These are phyloP conservation scores for Crithidia brevicula DNA, from an alignment of 208 protist species.

Conservation along the genomic window DNA sequence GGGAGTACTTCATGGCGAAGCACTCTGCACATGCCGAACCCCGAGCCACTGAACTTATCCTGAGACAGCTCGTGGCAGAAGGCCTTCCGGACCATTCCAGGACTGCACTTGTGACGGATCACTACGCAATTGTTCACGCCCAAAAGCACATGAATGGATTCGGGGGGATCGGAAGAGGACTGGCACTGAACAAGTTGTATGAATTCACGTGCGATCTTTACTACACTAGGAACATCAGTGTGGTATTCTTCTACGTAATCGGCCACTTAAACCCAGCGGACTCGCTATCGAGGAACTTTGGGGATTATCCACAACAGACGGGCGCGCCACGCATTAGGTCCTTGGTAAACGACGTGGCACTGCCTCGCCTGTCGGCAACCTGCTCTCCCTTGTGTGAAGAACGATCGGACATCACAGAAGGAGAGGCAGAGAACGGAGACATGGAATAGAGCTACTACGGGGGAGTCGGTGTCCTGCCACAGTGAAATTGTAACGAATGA, in stretches of 20 bases:
- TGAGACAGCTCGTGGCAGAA: not conserved
- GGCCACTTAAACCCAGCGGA: not conserved
- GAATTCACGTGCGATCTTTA: not conserved
- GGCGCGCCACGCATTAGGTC: not conserved
- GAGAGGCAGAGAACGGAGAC: not conserved
- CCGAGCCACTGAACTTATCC: not conserved
- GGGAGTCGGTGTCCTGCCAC: not conserved
- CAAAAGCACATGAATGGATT: not conserved
- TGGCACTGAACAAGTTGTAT: not conserved
- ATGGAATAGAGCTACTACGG: not conserved
- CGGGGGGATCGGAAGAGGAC: not conserved
- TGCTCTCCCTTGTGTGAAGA: not conserved
- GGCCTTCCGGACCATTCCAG: not conserved
- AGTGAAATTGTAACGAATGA: not conserved
- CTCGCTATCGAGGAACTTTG: slow-evolving; percentile 1
- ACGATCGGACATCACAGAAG: too few relatives aligned
- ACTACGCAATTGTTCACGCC: not conserved
- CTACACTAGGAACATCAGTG: not conserved
- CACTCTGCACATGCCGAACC: not conserved
- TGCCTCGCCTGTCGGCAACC: not conserved
- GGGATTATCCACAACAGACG: not conserved
- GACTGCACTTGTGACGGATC: not conserved
- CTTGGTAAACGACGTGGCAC: not conserved
- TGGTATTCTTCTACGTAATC: not conserved
- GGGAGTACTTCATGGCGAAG: slow-evolving; percentile 4